Evolutionary conservation across 345 rosid genomes (phyloP), one percentile per base, ranked within the genome.

Genomic region (Murraya paniculata): DNA sequence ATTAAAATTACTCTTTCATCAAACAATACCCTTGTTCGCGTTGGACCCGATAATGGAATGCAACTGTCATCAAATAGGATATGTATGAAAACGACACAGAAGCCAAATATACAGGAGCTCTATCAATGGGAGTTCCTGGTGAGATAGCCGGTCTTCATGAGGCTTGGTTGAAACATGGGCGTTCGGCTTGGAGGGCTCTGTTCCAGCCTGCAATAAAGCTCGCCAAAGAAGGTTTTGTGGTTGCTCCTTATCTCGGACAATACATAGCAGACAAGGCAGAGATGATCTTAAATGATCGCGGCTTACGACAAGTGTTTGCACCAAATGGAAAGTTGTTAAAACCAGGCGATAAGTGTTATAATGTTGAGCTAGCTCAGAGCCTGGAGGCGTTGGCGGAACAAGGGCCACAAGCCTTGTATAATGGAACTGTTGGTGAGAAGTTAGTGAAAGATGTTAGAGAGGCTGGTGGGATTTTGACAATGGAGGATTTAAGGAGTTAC

Each of bases 121-220:
- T 95, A 53, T 90, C 99, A 1, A 84, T 89, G 81, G 99, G 93
- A 81, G 98, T 95, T 80, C 99, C 99, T 0, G 97, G 99, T 50
- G 99, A 95, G 89, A 85, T 95, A 62, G 98, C 99, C 2, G 99
- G 98, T 72, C 92, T 95, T 68, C 87, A 90, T 79, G 84, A 91
- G 78, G 99, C 97, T 28, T 93, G 98, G 98, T 78, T 41, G 81
- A 89, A 82, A 65, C 84, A 92, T 0, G 97, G 98, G 1, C 94
- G 92, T 73, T 77, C 91, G 71, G 71, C 91, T 5, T 95, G 99
- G 99, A 92, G 66, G 76, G 80, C 86, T 0, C 80, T 93, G n/a
- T 88, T 92, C 79, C 80, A 88, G 55, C 98, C 98, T 11, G 91
- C 99, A 0, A 91, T 93, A 79, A 71, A 82, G 76, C 87, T 93